Conservation (phyloP, 306 rosid genomes). For the Fragaria ananassa region DNA sequence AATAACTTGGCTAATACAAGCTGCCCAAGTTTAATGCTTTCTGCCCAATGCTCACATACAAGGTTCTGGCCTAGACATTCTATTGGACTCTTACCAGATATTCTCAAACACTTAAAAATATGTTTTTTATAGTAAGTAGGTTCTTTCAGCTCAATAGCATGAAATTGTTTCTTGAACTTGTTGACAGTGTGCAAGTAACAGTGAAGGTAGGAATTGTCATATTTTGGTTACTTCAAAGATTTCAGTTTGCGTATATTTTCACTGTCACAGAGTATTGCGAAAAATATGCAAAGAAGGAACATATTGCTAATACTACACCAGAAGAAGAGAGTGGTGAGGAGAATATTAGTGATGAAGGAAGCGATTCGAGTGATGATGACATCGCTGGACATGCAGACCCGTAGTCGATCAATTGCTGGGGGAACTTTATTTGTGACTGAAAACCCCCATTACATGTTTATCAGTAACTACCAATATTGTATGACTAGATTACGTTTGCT, state of each 20-base stretch:
- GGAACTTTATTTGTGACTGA: conserved; percentile 11
- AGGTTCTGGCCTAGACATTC: background rate
- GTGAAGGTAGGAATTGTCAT: background rate
- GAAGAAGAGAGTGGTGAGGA: conserved; percentile 78
- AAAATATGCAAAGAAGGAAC: conserved; percentile 82
- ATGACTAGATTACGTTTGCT: conserved; percentile 33
- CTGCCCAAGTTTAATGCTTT: background rate
- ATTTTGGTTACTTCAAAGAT: background rate
- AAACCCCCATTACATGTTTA: conserved; percentile 34
- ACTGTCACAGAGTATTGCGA: conserved; percentile 79
- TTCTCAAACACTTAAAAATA: background rate
- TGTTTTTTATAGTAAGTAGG: background rate
- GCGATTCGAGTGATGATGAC: conserved; percentile 78
- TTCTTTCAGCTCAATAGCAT: background rate
- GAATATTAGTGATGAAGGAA: conserved; percentile 67
- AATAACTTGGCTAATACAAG: background rate
- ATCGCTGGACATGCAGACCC: conserved; percentile 91
- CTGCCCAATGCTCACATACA: background rate
- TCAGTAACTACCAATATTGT: conserved; percentile 26
- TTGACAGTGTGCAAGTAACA: background rate
- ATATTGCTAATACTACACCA: conserved; percentile 45
- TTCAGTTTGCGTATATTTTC: conserved; percentile 8
- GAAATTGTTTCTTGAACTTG: background rate
- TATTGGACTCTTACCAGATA: background rate
- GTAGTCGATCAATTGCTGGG: conserved; percentile 16